Percentiles rank a stretch among this genome's conserved stretches.
Conservation (phyloP, 2,329 filamentous ascomycete genomes). For the Xylaria sp. region DNA sequence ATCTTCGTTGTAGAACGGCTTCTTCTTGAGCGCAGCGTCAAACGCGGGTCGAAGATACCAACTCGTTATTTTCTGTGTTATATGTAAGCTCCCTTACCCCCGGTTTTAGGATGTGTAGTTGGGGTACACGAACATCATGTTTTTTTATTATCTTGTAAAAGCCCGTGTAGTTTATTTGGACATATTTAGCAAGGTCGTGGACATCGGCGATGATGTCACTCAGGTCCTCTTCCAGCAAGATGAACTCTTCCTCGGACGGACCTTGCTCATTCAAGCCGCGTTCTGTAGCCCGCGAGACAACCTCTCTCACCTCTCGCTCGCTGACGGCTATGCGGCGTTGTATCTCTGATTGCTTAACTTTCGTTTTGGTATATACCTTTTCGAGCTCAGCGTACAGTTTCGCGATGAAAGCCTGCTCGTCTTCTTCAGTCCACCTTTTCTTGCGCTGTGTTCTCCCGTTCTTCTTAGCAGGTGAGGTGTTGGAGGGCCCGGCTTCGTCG, state of each 20-base stretch:
- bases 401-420: slow-evolving; percentile 88
- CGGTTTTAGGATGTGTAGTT: neutral
- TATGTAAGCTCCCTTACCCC: slow-evolving; percentile 32
- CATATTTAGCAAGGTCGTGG: slow-evolving; percentile 97
- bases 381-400: slow-evolving; percentile 92
- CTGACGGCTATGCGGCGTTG: slow-evolving; percentile 86
- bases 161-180: slow-evolving; percentile 97
- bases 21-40: slow-evolving; percentile 90
- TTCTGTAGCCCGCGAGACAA: slow-evolving; percentile 76
- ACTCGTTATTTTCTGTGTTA: slow-evolving; percentile 82
- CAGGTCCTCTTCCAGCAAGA: slow-evolving; percentile 91
- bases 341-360: slow-evolving; percentile 97
- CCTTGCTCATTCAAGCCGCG: slow-evolving; percentile 65
- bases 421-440: slow-evolving; percentile 86
- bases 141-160: slow-evolving; percentile 99
- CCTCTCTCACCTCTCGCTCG: slow-evolving; percentile 89
- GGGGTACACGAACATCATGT: slow-evolving; percentile 83
- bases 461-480: slow-evolving; percentile 47
- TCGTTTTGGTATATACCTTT: slow-evolving; percentile 97
- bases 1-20: slow-evolving; percentile 99
- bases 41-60: slow-evolving; percentile 98
- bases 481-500: slow-evolving; percentile 53
- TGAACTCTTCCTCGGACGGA: slow-evolving; percentile 90
- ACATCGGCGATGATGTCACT: slow-evolving; percentile 99
- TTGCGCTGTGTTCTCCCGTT: slow-evolving; percentile 57